These are phyloP conservation scores for Apiotrichum porosum DNA, from an alignment of 1,284 basidiomycete species.

Conservation along the genomic window DNA sequence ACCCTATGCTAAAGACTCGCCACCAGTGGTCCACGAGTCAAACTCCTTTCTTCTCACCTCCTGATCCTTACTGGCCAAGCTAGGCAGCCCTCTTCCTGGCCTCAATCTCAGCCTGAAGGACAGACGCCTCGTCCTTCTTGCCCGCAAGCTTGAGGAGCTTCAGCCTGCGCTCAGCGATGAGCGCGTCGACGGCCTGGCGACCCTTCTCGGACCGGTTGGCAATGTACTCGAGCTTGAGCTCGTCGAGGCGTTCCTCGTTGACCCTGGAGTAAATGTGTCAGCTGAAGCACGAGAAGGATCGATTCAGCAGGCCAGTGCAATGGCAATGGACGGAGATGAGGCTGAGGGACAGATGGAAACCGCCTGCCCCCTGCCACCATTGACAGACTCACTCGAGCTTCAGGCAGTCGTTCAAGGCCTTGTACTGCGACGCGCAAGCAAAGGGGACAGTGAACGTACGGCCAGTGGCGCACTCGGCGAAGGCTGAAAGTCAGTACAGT, in stretches of 20 bases:
- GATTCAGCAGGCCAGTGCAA: too few relatives aligned
- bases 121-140: slow-evolving; percentile 19
- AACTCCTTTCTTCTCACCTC: too few relatives aligned
- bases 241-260: slow-evolving; percentile 38
- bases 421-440: slow-evolving; percentile 68
- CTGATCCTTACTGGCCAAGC: too few relatives aligned
- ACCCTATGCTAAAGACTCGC: too few relatives aligned
- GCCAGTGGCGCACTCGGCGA: slow-evolving; percentile 75
- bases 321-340: too few relatives aligned
- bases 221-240: slow-evolving; percentile 45
- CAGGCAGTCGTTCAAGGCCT: slow-evolving; percentile 72
- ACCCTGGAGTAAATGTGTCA: slow-evolving; percentile 25
- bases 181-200: slow-evolving; percentile 31
- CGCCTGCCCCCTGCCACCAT: neutral
- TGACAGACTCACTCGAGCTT: slow-evolving; percentile 62
- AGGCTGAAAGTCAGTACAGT: slow-evolving; percentile 56
- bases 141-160: slow-evolving; percentile 30
- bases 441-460: slow-evolving; percentile 78
- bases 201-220: slow-evolving; percentile 39
- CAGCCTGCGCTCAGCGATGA: slow-evolving; percentile 25
- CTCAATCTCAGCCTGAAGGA: neutral
- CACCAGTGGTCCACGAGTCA: too few relatives aligned
- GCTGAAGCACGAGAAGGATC: too few relatives aligned
- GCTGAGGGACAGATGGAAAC: too few relatives aligned
- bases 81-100: neutral